These are phyloP conservation scores for Pseudopithomyces maydicus DNA, from an alignment of 2,329 filamentous ascomycete genomes.

Conservation along the genomic window DNA sequence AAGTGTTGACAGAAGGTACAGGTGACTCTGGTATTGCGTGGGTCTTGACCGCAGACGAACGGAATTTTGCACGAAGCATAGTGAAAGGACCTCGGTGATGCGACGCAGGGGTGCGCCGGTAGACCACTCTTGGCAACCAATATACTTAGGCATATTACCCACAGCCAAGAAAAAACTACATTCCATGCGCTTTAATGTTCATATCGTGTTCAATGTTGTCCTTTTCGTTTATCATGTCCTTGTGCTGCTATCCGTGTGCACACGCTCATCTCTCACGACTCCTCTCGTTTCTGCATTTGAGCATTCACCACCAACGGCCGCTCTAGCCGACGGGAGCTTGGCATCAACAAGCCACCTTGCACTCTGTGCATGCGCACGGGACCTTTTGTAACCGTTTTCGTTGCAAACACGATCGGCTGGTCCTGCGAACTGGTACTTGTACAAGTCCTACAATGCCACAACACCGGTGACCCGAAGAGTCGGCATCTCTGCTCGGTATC, in stretches of 20 bases:
- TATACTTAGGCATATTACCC: not conserved
- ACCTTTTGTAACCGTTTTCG: not conserved
- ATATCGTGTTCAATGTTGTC: not conserved
- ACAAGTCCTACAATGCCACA: not conserved
- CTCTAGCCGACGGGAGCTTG: slow-evolving; percentile 2
- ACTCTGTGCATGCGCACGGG: slow-evolving; percentile 2
- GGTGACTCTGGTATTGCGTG: slow-evolving; percentile 68
- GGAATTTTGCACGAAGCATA: slow-evolving; percentile 71
- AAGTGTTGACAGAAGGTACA: slow-evolving; percentile 59
- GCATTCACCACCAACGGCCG: not conserved
- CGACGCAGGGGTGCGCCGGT: not conserved
- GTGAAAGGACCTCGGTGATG: slow-evolving; percentile 49
- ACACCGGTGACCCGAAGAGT: not conserved
- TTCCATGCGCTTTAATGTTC: not conserved
- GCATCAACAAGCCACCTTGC: slow-evolving; percentile 7
- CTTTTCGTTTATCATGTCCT: not conserved
- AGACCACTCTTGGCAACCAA: slow-evolving; percentile 4
- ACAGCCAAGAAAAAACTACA: slow-evolving; percentile 1
- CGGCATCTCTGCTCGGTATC: not conserved
- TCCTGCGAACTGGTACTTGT: not conserved
- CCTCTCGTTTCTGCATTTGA: not conserved
- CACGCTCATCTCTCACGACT: not conserved
- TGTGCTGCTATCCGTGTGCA: no score
- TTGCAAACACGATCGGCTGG: not conserved
- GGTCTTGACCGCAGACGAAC: slow-evolving; percentile 75